phyloP scores from a whole-genome alignment of 1,284 basidiomycete genomes.

The Ustilago vetiveriae region DNA sequence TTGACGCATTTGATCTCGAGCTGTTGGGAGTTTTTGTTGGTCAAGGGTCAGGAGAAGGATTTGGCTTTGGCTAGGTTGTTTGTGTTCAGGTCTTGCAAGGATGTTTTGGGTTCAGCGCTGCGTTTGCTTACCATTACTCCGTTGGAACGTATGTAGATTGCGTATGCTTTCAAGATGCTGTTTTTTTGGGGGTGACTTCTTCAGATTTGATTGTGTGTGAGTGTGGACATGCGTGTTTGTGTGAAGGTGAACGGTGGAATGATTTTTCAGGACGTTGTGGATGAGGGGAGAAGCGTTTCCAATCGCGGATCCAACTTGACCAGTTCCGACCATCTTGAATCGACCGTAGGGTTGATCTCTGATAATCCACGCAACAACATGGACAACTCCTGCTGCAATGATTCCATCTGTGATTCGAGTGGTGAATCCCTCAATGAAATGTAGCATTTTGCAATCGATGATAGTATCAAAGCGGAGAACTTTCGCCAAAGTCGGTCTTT shows the following conservation, averaged over 20 bases:
- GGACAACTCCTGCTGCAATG: not conserved
- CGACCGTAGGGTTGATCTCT: not conserved
- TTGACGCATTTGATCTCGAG: conserved; percentile 83
- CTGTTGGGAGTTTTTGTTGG: conserved; percentile 87
- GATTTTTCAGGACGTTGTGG: not conserved
- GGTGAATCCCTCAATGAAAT: conserved; percentile 16
- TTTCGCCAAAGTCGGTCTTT: not conserved
- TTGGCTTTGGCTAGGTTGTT: conserved; percentile 88
- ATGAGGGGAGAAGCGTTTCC: not conserved
- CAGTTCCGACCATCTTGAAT: conserved; percentile 13
- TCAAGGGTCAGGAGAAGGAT: conserved; percentile 77
- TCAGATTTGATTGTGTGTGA: no score
- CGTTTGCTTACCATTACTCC: conserved; percentile 84
- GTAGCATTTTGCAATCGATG: conserved; percentile 18
- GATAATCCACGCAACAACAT: conserved; percentile 6
- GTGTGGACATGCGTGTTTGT: no score
- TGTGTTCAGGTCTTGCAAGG: conserved; percentile 86
- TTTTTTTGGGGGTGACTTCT: no score
- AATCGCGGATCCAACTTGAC: conserved; percentile 18
- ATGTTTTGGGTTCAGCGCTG: conserved; percentile 88
- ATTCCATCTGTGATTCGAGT: conserved; percentile 5
- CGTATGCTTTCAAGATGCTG: not conserved
- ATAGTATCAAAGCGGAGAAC: conserved; percentile 1
- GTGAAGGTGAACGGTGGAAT: no score
- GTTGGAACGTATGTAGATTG: conserved; percentile 81